Conservation (phyloP, 2,329 filamentous ascomycete species). For the Bipolaris sorokiniana region DNA sequence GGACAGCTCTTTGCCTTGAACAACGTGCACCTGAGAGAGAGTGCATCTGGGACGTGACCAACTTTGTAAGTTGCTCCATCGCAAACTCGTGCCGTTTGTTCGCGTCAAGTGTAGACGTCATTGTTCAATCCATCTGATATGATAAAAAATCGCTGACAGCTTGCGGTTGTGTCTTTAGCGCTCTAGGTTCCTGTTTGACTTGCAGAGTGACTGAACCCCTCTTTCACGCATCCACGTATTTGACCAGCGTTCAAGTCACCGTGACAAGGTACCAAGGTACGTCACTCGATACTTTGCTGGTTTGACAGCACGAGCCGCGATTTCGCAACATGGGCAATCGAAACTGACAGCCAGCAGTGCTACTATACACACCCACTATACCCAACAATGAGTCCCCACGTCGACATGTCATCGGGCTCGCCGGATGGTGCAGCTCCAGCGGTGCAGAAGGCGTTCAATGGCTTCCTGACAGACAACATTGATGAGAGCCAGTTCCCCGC, state of each 20-base stretch:
- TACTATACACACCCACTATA: neutral
- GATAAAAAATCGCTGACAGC: constrained; percentile 13
- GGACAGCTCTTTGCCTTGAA: constrained; percentile 2
- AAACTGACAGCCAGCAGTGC: constrained; percentile 3
- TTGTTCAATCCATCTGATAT: constrained; percentile 14
- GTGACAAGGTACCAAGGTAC: constrained; percentile 12
- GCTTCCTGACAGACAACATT: constrained; percentile 34
- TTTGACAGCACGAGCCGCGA: neutral
- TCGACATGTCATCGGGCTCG: constrained; percentile 29
- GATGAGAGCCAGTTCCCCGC: constrained; percentile 37
- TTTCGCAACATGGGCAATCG: neutral
- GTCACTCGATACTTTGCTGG: neutral
- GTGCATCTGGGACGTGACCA: neutral
- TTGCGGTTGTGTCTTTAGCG: neutral
- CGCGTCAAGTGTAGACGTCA: constrained; percentile 32
- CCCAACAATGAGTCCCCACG: constrained; percentile 45
- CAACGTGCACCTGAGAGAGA: neutral
- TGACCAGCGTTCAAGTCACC: constrained; percentile 1
- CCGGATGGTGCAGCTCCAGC: constrained; percentile 27
- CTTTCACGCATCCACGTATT: neutral
- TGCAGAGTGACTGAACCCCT: neutral
- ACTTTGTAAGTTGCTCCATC: constrained; percentile 4
- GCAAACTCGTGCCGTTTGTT: neutral
- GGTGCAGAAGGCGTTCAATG: constrained; percentile 37
- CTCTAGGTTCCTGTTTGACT: neutral